Base-by-base conservation (phyloP, 2,329 filamentous ascomycete genomes). In the Penicillium sp. region DNA sequence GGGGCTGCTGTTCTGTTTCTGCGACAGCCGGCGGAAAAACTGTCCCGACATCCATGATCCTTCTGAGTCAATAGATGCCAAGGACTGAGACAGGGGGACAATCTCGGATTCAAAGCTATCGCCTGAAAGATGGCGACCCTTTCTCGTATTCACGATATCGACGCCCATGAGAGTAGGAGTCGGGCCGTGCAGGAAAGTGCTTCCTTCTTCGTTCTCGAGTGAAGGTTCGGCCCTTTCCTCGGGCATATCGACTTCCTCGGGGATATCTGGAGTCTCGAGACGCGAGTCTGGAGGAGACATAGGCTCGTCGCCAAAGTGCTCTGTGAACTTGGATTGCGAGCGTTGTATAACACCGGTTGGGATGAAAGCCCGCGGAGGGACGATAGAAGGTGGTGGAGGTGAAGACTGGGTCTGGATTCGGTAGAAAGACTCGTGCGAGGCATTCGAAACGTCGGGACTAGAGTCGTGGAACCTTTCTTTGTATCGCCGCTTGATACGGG, bases 21-120 rank as follows among this genome's bases (percentile, higher is more conserved):
- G 75, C 70, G 72, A 86, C 75, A 72, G 81, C 73, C 58, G 81
- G 71, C 65, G 82, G 81, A 82, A 75, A 63, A 84, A 82, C 59
- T 89, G 88, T 16, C 94, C 93, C 3, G 93, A 95, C 48, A 99
- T 87, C 95, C 95, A 99, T 0, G 93, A 97, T 4, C 86, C 95
- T 79, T 99, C 95, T 0, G 93, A 97, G 72, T 97, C 95, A 61
- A 98, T 92, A 0, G 93, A 97, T 1, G 93, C 95, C 19, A 98
- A 83, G 0, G 94, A 98, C 75, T 93, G 89, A 33, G 93, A 92
- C 72, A 93, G 67, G 37, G 79, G 77, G 22, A 78, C 73, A 48
- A 79, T 80, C 65, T 84, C 70, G 55, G 73, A 67, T 55, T 74
- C 38, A 82, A 87, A 5, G 84, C 72, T 75, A 40, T 75, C 74